phyloP scores from a whole-genome alignment of 2,329 filamentous ascomycete species.

The Diaporthe citri region DNA sequence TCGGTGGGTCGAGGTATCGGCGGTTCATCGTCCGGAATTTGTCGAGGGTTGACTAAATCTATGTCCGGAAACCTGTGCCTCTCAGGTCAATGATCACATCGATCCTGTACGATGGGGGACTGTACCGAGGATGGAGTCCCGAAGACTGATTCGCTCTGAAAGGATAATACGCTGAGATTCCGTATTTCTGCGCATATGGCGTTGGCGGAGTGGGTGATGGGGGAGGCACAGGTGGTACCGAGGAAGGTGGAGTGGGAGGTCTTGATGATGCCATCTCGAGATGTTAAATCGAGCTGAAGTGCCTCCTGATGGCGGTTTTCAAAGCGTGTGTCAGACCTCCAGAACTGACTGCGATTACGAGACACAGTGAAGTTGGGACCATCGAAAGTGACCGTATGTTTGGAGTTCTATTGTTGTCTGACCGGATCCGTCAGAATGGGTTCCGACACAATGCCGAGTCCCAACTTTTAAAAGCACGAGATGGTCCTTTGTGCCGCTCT shows the following conservation, averaged over 20 bases:
- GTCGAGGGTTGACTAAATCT: neutral
- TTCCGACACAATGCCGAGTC: neutral
- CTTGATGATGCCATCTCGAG: neutral
- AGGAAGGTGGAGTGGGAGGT: neutral
- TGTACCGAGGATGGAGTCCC: constrained; percentile 10
- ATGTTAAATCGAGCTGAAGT: neutral
- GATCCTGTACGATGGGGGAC: too few relatives aligned
- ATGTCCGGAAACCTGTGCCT: neutral
- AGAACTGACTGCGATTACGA: neutral
- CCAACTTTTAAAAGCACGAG: too few relatives aligned
- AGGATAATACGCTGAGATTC: neutral
- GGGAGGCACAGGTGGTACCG: neutral
- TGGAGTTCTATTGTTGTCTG: neutral
- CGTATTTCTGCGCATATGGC: neutral
- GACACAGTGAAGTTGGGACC: neutral
- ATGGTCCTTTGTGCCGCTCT: neutral
- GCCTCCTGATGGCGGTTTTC: neutral
- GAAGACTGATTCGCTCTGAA: neutral
- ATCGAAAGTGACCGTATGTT: neutral
- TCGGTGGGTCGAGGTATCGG: constrained; percentile 4
- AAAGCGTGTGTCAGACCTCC: neutral
- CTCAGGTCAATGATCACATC: neutral
- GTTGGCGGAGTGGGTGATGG: neutral
- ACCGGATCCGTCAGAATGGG: constrained; percentile 1
- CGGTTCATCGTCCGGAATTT: neutral